Conservation (phyloP, 2,329 filamentous ascomycete species). For the Thielaviopsis euricoi region DNA sequence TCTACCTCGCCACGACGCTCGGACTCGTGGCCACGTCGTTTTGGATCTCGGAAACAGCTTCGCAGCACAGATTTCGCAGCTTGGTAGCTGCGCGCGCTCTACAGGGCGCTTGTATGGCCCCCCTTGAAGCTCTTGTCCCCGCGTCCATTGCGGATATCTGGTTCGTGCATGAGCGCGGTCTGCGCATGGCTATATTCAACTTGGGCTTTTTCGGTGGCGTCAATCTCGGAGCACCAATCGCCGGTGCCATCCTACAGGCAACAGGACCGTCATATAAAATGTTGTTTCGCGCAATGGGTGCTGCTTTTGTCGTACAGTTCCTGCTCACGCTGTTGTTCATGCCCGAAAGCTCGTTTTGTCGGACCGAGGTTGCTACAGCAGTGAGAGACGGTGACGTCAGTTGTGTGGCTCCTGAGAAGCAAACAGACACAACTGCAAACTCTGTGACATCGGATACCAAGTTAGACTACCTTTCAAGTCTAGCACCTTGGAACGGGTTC, state of each 20-base stretch:
- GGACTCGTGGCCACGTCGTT: conserved; percentile 20
- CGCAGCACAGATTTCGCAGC: conserved; percentile 17
- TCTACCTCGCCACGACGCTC: conserved; percentile 20
- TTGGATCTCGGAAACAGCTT: conserved; percentile 17
- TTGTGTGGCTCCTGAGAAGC: conserved; percentile 16
- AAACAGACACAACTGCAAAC: conserved; percentile 17
- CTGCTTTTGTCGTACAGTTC: conserved; percentile 22
- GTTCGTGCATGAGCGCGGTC: conserved; percentile 27
- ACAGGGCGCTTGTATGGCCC: conserved; percentile 22
- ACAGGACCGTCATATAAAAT: conserved; percentile 18
- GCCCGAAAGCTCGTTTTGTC: conserved; percentile 23
- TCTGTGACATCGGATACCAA: conserved; percentile 15
- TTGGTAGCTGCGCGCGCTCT: conserved; percentile 20
- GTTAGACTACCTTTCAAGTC: conserved; percentile 23
- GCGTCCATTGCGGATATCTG: conserved; percentile 26
- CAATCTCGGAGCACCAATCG: conserved; percentile 24
- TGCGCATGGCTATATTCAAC: conserved; percentile 24
- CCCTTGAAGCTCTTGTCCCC: conserved; percentile 23
- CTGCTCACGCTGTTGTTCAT: conserved; percentile 25
- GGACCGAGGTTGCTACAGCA: conserved; percentile 12
- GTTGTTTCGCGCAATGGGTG: conserved; percentile 23
- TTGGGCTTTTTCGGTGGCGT: conserved; percentile 25
- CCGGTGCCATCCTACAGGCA: conserved; percentile 22
- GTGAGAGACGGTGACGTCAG: conserved; percentile 8
- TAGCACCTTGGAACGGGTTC: conserved; percentile 23